Conservation (phyloP, 305 asterid genomes). For the Plantago lanceolata region DNA sequence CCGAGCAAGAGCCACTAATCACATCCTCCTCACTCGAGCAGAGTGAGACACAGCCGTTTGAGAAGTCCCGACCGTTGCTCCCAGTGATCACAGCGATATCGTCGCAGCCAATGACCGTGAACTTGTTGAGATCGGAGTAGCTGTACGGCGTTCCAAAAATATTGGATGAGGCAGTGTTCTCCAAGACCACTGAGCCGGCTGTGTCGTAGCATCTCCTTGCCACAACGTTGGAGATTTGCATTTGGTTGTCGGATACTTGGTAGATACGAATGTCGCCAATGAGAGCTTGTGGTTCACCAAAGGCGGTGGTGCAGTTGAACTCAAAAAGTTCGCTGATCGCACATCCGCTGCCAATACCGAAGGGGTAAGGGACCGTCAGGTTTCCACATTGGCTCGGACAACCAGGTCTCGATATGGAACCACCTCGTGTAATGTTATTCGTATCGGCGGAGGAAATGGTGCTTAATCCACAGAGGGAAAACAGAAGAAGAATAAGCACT, state of each 20-base stretch:
- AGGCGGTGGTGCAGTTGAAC: slow-evolving; percentile 33
- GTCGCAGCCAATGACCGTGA: slow-evolving; percentile 9
- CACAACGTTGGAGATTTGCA: slow-evolving; percentile 34
- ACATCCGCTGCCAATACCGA: slow-evolving; percentile 39
- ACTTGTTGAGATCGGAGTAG: slow-evolving; percentile 9
- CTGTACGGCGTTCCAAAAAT: background rate
- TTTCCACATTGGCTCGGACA: slow-evolving; percentile 40
- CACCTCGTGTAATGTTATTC: slow-evolving; percentile 18
- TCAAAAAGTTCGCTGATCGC: slow-evolving; percentile 19
- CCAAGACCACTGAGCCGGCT: background rate
- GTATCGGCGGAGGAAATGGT: slow-evolving; percentile 22
- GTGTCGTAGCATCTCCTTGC: slow-evolving; percentile 33
- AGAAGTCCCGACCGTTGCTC: background rate
- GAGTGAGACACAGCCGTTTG: background rate
- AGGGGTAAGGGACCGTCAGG: slow-evolving; percentile 50
- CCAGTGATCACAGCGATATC: background rate
- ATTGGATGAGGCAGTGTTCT: background rate
- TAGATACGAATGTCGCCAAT: slow-evolving; percentile 15
- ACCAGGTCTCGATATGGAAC: slow-evolving; percentile 25
- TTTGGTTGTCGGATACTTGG: slow-evolving; percentile 32
- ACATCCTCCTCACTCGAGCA: slow-evolving; percentile 2
- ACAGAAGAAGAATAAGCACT: too few relatives aligned
- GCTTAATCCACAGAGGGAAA: too few relatives aligned
- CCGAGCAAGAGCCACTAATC: slow-evolving; percentile 1
- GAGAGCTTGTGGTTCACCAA: slow-evolving; percentile 29